Evolutionary conservation across 306 rosid genomes (phyloP).

Genomic region (Argentina anserina): DNA sequence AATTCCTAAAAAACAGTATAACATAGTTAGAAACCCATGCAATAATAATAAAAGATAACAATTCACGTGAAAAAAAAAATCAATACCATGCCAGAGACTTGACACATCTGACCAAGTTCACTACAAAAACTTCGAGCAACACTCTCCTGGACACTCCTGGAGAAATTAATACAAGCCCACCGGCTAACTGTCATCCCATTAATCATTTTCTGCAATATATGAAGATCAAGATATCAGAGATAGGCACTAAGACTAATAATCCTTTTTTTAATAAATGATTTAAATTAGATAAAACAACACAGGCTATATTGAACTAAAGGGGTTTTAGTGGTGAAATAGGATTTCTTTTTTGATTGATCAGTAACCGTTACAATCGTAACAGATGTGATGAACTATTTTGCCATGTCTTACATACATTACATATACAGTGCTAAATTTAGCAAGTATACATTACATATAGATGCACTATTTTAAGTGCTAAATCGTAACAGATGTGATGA

Average conservation of each 20-base stretch:
- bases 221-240: slow-evolving; percentile 15
- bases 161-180: slow-evolving; percentile 97
- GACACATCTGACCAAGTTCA: slow-evolving; percentile 96
- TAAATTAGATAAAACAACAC: neutral
- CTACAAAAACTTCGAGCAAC: slow-evolving; percentile 79
- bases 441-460: neutral
- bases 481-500: neutral
- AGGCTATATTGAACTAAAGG: neutral
- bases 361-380: neutral
- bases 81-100: slow-evolving; percentile 96
- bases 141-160: slow-evolving; percentile 81
- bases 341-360: neutral
- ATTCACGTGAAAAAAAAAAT: neutral
- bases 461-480: no score
- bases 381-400: neutral
- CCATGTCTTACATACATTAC: neutral
- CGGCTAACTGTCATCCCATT: slow-evolving; percentile 93
- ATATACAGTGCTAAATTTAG: neutral
- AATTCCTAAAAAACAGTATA: slow-evolving; percentile 51
- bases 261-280: neutral
- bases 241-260: neutral
- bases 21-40: slow-evolving; percentile 2
- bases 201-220: slow-evolving; percentile 80
- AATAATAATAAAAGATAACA: slow-evolving; percentile 9
- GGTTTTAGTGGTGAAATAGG: neutral